These are phyloP conservation scores for Ophiostoma sp. DNA, from an alignment of 2,329 filamentous ascomycete species.

Conservation along the genomic window DNA sequence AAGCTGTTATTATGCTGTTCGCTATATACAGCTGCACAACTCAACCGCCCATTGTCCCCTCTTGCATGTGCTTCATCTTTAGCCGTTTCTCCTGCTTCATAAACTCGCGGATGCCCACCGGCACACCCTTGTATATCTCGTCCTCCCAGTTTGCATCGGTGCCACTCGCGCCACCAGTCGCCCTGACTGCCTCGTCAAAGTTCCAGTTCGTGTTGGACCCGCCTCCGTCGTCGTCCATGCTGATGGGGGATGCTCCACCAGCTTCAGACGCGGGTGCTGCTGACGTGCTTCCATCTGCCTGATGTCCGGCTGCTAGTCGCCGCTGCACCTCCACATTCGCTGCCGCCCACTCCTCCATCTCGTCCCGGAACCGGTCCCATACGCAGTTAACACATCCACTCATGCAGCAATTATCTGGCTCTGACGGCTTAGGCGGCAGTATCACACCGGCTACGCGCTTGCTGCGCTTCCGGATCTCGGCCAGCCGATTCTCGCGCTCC, in stretches of 20 bases:
- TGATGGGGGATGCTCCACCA: conserved; percentile 31
- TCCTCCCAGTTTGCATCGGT: conserved; percentile 45
- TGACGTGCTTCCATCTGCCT: conserved; percentile 21
- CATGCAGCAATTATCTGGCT: conserved; percentile 99
- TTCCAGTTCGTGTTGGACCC: conserved; percentile 67
- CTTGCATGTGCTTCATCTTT: conserved; percentile 63
- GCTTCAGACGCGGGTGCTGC: not conserved
- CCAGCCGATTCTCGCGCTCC: conserved; percentile 58
- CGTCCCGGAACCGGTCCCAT: conserved; percentile 86
- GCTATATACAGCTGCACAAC: no score
- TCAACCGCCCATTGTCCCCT: conserved; percentile 45
- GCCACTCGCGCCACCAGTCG: not conserved
- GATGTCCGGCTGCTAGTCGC: conserved; percentile 36
- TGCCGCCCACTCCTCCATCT: conserved; percentile 80
- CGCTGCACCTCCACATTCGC: conserved; percentile 58
- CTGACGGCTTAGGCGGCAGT: conserved; percentile 76
- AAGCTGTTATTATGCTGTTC: not conserved
- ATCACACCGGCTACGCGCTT: conserved; percentile 68
- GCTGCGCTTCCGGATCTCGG: conserved; percentile 53
- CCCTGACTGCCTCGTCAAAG: conserved; percentile 12
- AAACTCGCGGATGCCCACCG: conserved; percentile 90
- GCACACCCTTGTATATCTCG: conserved; percentile 71
- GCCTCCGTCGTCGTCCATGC: conserved; percentile 76
- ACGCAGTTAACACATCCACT: conserved; percentile 97
- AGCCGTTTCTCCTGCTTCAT: conserved; percentile 95